phyloP scores from a whole-genome alignment of 768 basidiomycete genomes.

The Melanogaster broomeanus region DNA sequence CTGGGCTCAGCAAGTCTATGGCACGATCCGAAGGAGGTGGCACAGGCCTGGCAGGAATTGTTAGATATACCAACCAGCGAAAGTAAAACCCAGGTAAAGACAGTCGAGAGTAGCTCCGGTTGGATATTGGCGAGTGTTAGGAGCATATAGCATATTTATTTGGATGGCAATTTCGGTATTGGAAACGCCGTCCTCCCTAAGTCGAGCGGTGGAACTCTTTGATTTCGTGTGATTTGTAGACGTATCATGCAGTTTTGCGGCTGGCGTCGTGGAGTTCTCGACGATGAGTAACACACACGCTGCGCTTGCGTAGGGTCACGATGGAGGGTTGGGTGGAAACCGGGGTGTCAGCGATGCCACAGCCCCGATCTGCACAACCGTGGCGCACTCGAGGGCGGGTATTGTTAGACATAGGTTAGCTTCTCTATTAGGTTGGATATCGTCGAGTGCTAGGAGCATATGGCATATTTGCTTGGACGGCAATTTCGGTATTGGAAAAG shows the following conservation, averaged over 20 bases:
- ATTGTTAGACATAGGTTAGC: too few relatives aligned
- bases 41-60: conserved; percentile 56
- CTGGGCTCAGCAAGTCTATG: too few relatives aligned
- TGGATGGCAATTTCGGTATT: conserved; percentile 8
- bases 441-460: conserved; percentile 55
- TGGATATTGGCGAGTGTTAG: conserved; percentile 46
- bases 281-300: too few relatives aligned
- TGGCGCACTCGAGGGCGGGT: too few relatives aligned
- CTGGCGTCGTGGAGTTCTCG: too few relatives aligned
- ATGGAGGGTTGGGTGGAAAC: too few relatives aligned
- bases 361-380: too few relatives aligned
- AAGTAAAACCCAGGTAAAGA: conserved; percentile 57
- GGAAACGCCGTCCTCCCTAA: not conserved
- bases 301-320: too few relatives aligned
- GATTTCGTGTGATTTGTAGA: not conserved
- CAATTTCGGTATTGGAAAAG: not conserved
- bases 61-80: too few relatives aligned
- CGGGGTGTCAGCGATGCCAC: too few relatives aligned
- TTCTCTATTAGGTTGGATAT: too few relatives aligned
- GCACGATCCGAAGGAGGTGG: conserved; percentile 58
- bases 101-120: conserved; percentile 48
- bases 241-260: too few relatives aligned
- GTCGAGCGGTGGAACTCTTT: not conserved
- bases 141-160: conserved; percentile 55
- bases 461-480: conserved; percentile 46